Base-by-base conservation (phyloP, 495 filamentous ascomycete genomes). In the Aspergillus sclerotiicarbonarius region DNA sequence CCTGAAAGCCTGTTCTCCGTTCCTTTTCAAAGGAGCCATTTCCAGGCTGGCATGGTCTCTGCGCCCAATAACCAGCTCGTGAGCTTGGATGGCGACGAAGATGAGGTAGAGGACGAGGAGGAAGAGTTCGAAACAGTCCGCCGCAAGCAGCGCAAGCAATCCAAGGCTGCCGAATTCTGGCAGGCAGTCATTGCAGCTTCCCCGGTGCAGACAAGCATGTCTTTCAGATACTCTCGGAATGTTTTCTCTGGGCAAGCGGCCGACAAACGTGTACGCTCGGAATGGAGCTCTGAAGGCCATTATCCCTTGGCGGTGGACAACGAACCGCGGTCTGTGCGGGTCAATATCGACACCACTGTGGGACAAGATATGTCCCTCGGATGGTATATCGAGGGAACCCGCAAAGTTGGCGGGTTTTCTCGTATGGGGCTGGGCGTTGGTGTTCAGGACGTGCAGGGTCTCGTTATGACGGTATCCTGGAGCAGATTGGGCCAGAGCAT, bases 201-300 rank as follows among this genome's bases (percentile, higher is more conserved):
- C 37, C 76, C 76, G 0, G 48, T 33, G 2, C 62, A 61, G 20
- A 70, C 62, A 5, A 67, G 57, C 16, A 13, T 80, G 16, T 60
- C 63, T 7, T 54, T 76, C 31, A 69, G 19, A 21, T 80, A 80
- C 53, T 67, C 70, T 12, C 70, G 75, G 1, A 80, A 76, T 41
- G 49, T 80, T 30, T 80, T 80, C 46, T 73, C 74, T 8, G 72
- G 75, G 2, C 71, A 61, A 39, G 50, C 74, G 7, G 59, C 67
- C 3, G 63, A 70, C 45, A 70, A 74, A 13, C 56, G 58, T 8
- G 61, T 67, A 3, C 72, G 61, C 37, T 70, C 74, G 2, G 72
- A 76, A 61, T 80, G 76, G 75, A 77, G 68, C 59, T 69, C 70
- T 10, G 76, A 77, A 49, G 74, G 71, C 8, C 71, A 78, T 45